Evolutionary conservation across 345 rosid species (phyloP), one percentile per base, ranked within the genome.

Genomic region (Physaria fendleri): DNA sequence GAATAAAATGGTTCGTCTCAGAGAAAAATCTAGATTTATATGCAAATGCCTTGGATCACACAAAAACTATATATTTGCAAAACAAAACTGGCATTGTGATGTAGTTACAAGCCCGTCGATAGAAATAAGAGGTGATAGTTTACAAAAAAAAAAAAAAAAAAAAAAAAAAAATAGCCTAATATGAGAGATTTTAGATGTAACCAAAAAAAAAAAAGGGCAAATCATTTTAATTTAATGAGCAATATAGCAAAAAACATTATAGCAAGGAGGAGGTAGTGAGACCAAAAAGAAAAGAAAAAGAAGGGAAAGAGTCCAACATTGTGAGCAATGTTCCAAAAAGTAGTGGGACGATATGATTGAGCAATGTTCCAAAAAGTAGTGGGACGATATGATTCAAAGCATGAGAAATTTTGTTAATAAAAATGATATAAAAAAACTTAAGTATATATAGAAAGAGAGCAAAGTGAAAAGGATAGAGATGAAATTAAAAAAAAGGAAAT

Each of bases 331-430:
- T n/a, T 41, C 59, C 48, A 68, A 68, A 60, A 68, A 43, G 61
- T 59, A 59, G 52, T 40, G 65, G 59, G 52, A 43, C 66, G 62
- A 59, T 51, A 68, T 68, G 48, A 68, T 68, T 68, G n/a, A n/a
- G n/a, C n/a, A n/a, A n/a, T n/a, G n/a, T n/a, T 41, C 59, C 48
- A 68, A 68, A 60, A 68, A 43, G 61, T 59, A 59, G 52, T 41
- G 65, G 59, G 52, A 43, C 66, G 62, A 59, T 51, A 68, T 68
- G 48, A 68, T 68, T 68, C 47, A 59, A 52, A 68, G 66, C 66
- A 60, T 68, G 62, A 43, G 55, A 59, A 47, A 23, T 50, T n/a
- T n/a, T n/a, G n/a, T n/a, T n/a, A n/a, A n/a, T n/a, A n/a, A n/a
- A n/a, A n/a, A n/a, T n/a, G n/a, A n/a, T n/a, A n/a, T n/a, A n/a